These are phyloP conservation scores for Scedosporium dehoogii DNA, from an alignment of 2,329 filamentous ascomycete genomes.

Conservation along the genomic window DNA sequence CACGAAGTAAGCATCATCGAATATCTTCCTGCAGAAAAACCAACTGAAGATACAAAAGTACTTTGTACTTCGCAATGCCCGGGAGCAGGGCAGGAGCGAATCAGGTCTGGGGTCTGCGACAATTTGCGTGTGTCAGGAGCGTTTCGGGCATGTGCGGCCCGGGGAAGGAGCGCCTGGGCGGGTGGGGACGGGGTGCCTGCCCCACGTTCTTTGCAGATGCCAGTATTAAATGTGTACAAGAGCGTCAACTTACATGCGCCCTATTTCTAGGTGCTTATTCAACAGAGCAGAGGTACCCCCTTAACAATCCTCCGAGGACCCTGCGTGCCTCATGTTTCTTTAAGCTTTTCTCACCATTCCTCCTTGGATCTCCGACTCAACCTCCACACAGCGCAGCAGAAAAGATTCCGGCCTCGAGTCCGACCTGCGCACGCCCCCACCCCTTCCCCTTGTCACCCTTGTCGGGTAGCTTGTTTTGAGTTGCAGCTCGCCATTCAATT, in stretches of 20 bases:
- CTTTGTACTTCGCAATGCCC: neutral
- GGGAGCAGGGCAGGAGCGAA: neutral
- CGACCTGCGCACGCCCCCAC: neutral
- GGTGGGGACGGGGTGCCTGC: neutral
- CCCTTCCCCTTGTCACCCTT: neutral
- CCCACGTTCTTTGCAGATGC: neutral
- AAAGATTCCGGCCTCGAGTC: neutral
- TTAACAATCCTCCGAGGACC: neutral
- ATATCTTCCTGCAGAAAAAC: too few relatives aligned
- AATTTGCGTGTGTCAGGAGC: slow-evolving; percentile 4
- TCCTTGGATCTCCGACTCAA: neutral
- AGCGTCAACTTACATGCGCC: neutral
- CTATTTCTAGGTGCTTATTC: neutral
- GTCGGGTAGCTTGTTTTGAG: neutral
- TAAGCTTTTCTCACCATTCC: neutral
- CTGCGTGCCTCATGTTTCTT: neutral
- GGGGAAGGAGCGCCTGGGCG: neutral
- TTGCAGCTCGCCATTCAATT: neutral
- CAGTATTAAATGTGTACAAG: neutral
- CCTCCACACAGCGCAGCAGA: neutral
- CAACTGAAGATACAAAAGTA: neutral
- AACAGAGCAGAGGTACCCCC: neutral
- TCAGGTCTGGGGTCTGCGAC: slow-evolving; percentile 5
- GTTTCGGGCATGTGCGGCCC: slow-evolving; percentile 6
- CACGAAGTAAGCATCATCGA: too few relatives aligned